These are phyloP conservation scores for Penicillium sp. DNA, from an alignment of 2,329 filamentous ascomycete genomes.

Conservation along the genomic window DNA sequence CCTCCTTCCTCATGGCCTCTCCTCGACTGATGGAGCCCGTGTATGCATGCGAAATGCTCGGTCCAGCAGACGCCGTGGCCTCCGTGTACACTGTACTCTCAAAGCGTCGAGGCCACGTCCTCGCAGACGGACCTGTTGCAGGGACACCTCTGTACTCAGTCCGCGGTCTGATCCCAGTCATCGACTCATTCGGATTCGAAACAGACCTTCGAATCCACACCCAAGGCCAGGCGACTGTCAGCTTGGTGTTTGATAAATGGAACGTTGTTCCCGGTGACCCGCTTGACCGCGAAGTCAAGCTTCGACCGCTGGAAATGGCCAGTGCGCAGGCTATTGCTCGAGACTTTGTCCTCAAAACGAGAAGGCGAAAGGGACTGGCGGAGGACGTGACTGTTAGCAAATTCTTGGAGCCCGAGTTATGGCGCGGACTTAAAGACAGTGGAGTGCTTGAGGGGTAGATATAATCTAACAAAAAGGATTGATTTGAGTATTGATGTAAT, in stretches of 20 bases:
- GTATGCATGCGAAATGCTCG: slow-evolving; percentile 88
- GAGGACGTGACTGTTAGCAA: slow-evolving; percentile 96
- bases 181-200: slow-evolving; percentile 97
- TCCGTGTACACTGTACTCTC: slow-evolving; percentile 90
- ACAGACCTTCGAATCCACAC: slow-evolving; percentile 95
- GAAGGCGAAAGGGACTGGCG: slow-evolving; percentile 84
- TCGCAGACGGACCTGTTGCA: slow-evolving; percentile 89
- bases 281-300: slow-evolving; percentile 77
- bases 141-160: slow-evolving; percentile 93
- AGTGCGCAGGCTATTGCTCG: slow-evolving; percentile 82
- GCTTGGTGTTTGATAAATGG: slow-evolving; percentile 93
- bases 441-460: slow-evolving; percentile 68
- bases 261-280: slow-evolving; percentile 93
- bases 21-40: slow-evolving; percentile 95
- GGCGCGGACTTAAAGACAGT: slow-evolving; percentile 80
- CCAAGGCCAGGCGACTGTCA: slow-evolving; percentile 85
- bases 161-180: slow-evolving; percentile 85
- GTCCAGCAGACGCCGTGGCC: slow-evolving; percentile 81
- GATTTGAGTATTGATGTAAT: background rate
- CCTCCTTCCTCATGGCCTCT: slow-evolving; percentile 93
- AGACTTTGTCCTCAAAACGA: slow-evolving; percentile 95
- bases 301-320: slow-evolving; percentile 82
- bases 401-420: slow-evolving; percentile 92
- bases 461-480: background rate
- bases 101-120: slow-evolving; percentile 81